Conservation (phyloP, 2,329 filamentous ascomycete species). For the Curvularia sp. region DNA sequence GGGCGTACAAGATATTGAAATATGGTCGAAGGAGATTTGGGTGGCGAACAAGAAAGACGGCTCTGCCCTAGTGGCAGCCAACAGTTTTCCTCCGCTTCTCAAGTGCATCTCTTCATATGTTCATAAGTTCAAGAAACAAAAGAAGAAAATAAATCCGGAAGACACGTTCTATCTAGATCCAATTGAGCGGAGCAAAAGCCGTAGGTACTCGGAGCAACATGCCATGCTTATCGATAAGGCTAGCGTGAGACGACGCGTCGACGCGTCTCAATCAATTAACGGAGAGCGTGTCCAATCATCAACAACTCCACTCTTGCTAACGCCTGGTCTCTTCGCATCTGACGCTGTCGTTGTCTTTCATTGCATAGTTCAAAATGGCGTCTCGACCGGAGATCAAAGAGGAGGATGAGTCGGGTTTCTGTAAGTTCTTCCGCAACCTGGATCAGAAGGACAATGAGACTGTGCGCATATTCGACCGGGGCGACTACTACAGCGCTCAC, state of each 20-base stretch:
- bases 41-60: too few species aligned
- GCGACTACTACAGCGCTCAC: conserved; percentile 96
- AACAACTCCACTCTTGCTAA: background rate
- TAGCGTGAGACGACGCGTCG: conserved; percentile 15
- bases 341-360: background rate
- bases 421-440: conserved; percentile 92
- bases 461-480: conserved; percentile 89
- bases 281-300: conserved; percentile 11
- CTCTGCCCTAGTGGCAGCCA: too few species aligned
- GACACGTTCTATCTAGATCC: background rate
- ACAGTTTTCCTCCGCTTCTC: too few species aligned
- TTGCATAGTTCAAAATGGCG: conserved; percentile 51
- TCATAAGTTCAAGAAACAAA: background rate
- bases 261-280: conserved; percentile 15
- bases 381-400: conserved; percentile 70
- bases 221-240: conserved; percentile 8
- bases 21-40: background rate
- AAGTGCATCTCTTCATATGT: background rate
- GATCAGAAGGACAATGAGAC: conserved; percentile 74
- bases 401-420: conserved; percentile 96
- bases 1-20: background rate
- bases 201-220: background rate
- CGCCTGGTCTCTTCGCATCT: background rate
- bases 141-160: background rate
- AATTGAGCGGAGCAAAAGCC: background rate